Base-by-base conservation (phyloP, 2,329 filamentous ascomycete genomes). In the Cytospora piceicola region DNA sequence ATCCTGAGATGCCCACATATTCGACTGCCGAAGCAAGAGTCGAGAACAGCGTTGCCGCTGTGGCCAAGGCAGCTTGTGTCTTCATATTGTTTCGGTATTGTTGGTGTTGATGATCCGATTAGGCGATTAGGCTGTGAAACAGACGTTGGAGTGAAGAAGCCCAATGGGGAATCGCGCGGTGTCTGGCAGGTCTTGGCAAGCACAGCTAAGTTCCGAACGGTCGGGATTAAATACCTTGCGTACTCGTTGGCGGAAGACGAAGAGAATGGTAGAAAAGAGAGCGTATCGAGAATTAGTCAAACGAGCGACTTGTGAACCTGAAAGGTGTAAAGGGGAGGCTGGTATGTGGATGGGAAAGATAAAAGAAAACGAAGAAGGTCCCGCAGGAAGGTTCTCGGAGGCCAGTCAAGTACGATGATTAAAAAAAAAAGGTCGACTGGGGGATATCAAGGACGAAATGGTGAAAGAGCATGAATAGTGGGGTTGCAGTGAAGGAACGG, bases 31-130 rank as follows among this genome's bases (percentile, higher is more conserved):
- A 68, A 17, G 63, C 66, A 30, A 68, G 20, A 15, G 66, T 59
- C 27, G 66, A 56, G 51, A 68, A 68, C 55, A 68, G 66, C 59
- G 63, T 58, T 30, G 63, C 66, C 29, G 66, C 66, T 55, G 66
- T 51, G 39, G 61, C 61, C 63, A 62, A 60, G 34, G 63, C 53
- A 51, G 64, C 42, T 58, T 65, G 63, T 56, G 66, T 61, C 66
- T 67, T 67, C 66, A 67, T 67, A 20, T 61, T 62, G 66, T 34
- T 9, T 8, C 11, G 5, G 5, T 34, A 8, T 34, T 34, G 32
- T 36, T 36, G 14, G 11, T 36, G 34, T 15, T 36, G 34, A n/a
- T n/a, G n/a, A n/a, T n/a, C 4, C 34, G 34, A 36, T 36, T 36
- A 36, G 15, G 27, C 30, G 29, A 22, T 29, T 46, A 52, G 61